These are phyloP conservation scores for Drechmeria coniospora DNA, from an alignment of 2,329 filamentous ascomycete species.

Conservation along the genomic window DNA sequence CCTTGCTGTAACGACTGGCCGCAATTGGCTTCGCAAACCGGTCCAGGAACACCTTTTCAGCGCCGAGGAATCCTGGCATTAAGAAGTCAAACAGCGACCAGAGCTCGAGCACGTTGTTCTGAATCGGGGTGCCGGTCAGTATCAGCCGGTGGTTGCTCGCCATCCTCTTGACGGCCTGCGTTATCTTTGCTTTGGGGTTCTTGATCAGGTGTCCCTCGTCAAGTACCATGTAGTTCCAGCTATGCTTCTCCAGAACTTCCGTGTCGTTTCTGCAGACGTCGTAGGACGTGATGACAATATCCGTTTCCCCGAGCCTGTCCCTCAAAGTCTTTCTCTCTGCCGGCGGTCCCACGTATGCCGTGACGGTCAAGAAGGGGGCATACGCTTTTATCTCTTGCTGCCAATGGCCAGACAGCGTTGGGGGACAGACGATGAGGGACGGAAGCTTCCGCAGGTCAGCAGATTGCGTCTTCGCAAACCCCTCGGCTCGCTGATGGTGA, in stretches of 20 bases:
- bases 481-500: conserved; percentile 82
- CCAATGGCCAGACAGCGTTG: conserved; percentile 94
- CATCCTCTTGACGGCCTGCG: conserved; percentile 78
- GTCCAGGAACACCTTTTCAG: conserved; percentile 89
- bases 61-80: conserved; percentile 95
- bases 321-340: conserved; percentile 60
- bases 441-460: conserved; percentile 67
- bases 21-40: conserved; percentile 91
- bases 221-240: conserved; percentile 94
- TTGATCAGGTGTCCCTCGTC: conserved; percentile 98
- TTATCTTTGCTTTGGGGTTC: conserved; percentile 94
- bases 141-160: conserved; percentile 89
- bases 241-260: conserved; percentile 68
- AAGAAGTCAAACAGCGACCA: conserved; percentile 98
- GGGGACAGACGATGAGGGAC: conserved; percentile 89
- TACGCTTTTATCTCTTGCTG: conserved; percentile 95
- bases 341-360: conserved; percentile 83
- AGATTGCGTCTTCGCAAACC: conserved; percentile 69
- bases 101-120: conserved; percentile 92
- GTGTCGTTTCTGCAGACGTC: conserved; percentile 94
- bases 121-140: conserved; percentile 89
- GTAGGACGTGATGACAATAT: conserved; percentile 94
- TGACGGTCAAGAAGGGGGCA: conserved; percentile 79
- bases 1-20: conserved; percentile 88
- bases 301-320: conserved; percentile 56